Evolutionary conservation across 179 eudicot species (phyloP).

Genomic region (Camellia oleifera): DNA sequence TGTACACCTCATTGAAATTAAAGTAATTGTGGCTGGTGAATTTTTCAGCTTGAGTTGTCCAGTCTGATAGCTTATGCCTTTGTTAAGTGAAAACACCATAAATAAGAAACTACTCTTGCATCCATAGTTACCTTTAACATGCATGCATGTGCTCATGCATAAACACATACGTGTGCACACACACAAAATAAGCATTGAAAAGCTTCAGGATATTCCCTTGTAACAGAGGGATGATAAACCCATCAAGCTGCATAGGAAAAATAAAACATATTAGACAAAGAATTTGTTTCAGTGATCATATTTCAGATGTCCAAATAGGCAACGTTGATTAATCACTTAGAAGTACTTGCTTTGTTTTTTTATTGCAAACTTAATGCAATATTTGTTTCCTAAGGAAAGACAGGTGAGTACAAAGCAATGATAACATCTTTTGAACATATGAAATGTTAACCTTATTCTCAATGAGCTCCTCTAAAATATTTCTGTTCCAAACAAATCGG

Average conservation of each 20-base stretch:
- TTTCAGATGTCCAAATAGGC: constrained; percentile 3
- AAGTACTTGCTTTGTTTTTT: background rate
- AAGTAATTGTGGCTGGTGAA: constrained; percentile 52
- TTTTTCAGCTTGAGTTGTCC: constrained; percentile 57
- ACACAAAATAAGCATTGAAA: constrained; percentile 11
- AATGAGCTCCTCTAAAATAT: constrained; percentile 64
- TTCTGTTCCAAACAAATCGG: too few relatives aligned
- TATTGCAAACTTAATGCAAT: too few relatives aligned
- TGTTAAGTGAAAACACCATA: constrained; percentile 51
- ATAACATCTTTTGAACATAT: constrained; percentile 11
- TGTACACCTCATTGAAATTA: constrained; percentile 93
- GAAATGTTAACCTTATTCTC: constrained; percentile 71
- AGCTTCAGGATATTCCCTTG: constrained; percentile 57
- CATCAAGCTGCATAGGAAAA: constrained; percentile 67
- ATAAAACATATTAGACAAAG: constrained; percentile 15
- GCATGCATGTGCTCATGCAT: too few relatives aligned
- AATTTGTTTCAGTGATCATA: background rate
- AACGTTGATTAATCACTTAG: too few relatives aligned
- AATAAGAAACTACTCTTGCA: background rate
- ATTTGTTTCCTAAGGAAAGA: background rate
- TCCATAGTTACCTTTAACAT: background rate
- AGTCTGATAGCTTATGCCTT: constrained; percentile 68
- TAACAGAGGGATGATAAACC: constrained; percentile 71
- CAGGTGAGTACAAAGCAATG: constrained; percentile 8
- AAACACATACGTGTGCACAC: background rate